Base-by-base conservation (phyloP, 352 stramenopile genomes). In the Phytopythium delawarense region DNA sequence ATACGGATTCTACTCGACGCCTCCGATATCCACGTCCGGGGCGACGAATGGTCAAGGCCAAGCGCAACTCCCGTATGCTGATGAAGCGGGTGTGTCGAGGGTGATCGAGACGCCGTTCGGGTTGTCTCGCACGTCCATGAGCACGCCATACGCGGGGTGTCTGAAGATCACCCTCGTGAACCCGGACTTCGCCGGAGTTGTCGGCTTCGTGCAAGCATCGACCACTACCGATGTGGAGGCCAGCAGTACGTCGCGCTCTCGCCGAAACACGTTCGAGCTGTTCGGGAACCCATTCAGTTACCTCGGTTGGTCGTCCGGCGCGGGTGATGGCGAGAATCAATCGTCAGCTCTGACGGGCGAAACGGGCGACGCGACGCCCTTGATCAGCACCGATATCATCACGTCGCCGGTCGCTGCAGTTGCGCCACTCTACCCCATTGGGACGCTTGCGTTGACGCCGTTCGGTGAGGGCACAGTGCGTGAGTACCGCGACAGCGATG, bases 211-310 rank as follows among this genome's bases (percentile, higher is more conserved):
- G 1, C 84, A 93, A 55, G 71, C 63, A 21, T 63, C 48, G 7
- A 62, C 66, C 1, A 61, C 74, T 1, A 81, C 72, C 4, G 84
- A 90, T 18, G 49, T 81, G 4, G 54, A 57, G 11, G 39, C 56
- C 6, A 34, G 21, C 45, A 52, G 21, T 11, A 39, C 59, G n/a
- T 60, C 66, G 16, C 71, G 66, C 13, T 59, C 39, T 25, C 74
- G 80, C 30, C 81, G 79, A 18, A 91, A 93, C 58, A 91, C 79
- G 7, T 50, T 91, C 4, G 84, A 93, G 61, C 51, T 93, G 45
- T 66, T 93, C 16, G 84, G 78, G 9, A 88, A 84, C 37, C 79
- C 83, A 30, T 87, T 90, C 44, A 88, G 71, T 53, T 91, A 93
- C 61, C 65, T 93, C 25, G 72, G 76, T 25, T 74, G 72, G 63